Evolutionary conservation across 495 filamentous ascomycete genomes (phyloP), one percentile per base, ranked within the genome.

Genomic region (Staphylotrichum longicolle): DNA sequence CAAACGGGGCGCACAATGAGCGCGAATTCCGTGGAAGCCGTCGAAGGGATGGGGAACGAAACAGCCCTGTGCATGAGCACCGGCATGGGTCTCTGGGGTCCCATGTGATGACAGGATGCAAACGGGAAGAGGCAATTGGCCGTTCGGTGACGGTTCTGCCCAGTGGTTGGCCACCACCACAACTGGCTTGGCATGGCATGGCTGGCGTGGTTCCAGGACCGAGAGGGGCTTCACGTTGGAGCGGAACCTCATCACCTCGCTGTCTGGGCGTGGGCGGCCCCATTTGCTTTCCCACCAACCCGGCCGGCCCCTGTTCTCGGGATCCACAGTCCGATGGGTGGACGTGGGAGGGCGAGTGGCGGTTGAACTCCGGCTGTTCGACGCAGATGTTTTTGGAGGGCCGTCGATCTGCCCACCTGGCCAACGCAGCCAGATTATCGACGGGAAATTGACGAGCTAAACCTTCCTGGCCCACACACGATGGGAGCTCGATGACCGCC

Each of bases 1-100:
- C 10, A n/a, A 55, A 55, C 39, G 41, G 41, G 39, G 53, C 53
- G 40, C 30, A 42, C 53, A 45, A 4, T 44, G 37, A 45, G 6
- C 20, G 41, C 53, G 53, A 55, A 55, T 33, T 39, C 53, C 32
- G 53, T 55, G 53, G 53, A 55, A 55, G 53, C 53, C 53, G 53
- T 39, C 39, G 53, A 45, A 55, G 20, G 27, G 39, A 34, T 39
- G 20, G 41, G 53, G 46, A 39, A 7, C 39, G 53, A 55, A 55
- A 55, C 53, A 55, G 41, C 35, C 37, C 51, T 40, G 35, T 41
- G 51, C 51, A 54, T 54, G 51, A 54, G 51, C 51, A 40, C 35
- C 51, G 40, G 14, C 34, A n/a, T 33, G 6, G 53, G 39, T 39
- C 40, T 34, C 39, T 15, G 34, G 35, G 53, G 39, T 45, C 53